Evolutionary conservation across 2,329 filamentous ascomycete genomes (phyloP).

Genomic region (Colletotrichum abscissum): DNA sequence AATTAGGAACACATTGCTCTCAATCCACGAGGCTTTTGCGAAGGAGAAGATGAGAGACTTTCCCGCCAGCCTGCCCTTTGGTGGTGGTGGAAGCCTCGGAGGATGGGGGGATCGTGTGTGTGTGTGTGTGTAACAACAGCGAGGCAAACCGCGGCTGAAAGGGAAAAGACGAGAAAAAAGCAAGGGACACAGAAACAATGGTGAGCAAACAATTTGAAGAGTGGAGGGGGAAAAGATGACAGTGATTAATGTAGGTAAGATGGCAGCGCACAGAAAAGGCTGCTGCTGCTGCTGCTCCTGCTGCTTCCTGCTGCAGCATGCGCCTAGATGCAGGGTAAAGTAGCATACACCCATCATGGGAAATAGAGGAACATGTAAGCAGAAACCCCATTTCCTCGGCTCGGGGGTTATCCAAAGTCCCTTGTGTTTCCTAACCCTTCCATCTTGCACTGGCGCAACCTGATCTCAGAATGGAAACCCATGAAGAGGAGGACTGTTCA

Average conservation of each 20-base stretch:
- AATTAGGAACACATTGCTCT: no score
- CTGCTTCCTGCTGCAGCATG: conserved; percentile 3
- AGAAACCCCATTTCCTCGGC: neutral
- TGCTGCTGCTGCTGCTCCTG: neutral
- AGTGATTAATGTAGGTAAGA: neutral
- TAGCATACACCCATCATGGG: neutral
- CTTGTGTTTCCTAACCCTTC: neutral
- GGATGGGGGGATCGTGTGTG: no score
- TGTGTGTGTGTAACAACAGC: neutral
- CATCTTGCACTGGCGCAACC: neutral
- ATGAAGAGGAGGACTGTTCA: neutral
- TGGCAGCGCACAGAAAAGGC: neutral
- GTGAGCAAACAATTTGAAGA: neutral
- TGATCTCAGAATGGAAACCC: neutral
- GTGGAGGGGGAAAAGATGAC: neutral
- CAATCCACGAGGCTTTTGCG: neutral
- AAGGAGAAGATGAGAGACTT: neutral
- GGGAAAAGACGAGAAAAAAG: neutral
- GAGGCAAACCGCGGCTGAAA: conserved; percentile 5
- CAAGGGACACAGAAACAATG: conserved; percentile 1
- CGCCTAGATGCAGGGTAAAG: conserved; percentile 6
- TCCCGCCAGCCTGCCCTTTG: neutral
- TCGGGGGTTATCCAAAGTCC: neutral
- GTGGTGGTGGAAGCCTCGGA: neutral
- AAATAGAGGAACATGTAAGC: neutral